These are phyloP conservation scores for Linum tenue DNA, from an alignment of 345 rosid genomes.

Conservation along the genomic window DNA sequence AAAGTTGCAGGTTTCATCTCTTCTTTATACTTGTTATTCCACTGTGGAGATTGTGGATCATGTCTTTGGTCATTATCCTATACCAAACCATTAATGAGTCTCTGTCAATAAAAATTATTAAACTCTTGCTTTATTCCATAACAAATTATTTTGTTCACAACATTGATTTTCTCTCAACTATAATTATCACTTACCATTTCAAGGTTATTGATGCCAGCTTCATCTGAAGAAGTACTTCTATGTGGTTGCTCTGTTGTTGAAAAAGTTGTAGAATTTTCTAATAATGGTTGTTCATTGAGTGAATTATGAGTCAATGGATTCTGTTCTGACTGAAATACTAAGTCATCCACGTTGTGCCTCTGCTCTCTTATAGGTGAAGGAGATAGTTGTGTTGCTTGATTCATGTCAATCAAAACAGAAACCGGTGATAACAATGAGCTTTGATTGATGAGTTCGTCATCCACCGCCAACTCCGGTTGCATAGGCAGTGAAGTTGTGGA, in stretches of 20 bases:
- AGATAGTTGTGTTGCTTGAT: conserved; percentile 12
- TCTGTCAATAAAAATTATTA: not conserved
- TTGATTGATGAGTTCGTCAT: conserved; percentile 19
- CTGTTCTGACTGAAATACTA: not conserved
- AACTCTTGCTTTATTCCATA: too few relatives aligned
- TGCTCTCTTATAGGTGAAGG: conserved; percentile 18
- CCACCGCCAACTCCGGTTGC: conserved; percentile 12
- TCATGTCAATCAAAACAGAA: conserved; percentile 33
- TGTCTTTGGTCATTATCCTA: not conserved
- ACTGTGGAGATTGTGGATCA: not conserved
- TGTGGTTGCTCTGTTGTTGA: too few relatives aligned
- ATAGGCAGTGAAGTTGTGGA: conserved; percentile 11
- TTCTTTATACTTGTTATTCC: not conserved
- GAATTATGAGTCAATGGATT: not conserved
- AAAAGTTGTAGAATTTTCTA: not conserved
- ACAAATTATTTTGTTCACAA: too few relatives aligned
- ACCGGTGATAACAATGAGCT: conserved; percentile 36
- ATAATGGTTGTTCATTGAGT: not conserved
- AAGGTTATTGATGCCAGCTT: too few relatives aligned
- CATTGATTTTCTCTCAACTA: too few relatives aligned
- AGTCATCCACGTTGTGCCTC: conserved; percentile 10
- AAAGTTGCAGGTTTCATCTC: not conserved
- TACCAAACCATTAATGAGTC: not conserved
- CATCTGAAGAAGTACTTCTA: too few relatives aligned
- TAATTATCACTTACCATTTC: too few relatives aligned